Conservation (phyloP, 805 yeast genomes). For the Jamesozyma piceae region DNA sequence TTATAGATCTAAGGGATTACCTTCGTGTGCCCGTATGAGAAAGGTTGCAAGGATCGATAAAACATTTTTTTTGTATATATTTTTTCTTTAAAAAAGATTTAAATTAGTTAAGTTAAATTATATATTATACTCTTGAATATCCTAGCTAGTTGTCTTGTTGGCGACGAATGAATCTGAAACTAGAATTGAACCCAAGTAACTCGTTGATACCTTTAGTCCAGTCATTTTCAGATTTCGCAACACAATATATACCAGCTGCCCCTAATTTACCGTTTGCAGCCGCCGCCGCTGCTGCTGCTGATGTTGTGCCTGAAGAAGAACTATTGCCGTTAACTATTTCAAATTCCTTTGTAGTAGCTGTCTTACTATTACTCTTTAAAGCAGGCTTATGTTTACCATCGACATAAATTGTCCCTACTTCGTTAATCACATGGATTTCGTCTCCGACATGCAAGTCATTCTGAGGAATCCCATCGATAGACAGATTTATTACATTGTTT, state of each 20-base stretch:
- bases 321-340: neutral
- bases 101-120: no score
- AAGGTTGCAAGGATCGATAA: slow-evolving; percentile 43
- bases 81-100: no score
- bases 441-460: slow-evolving; percentile 64
- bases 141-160: slow-evolving; percentile 8
- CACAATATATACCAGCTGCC: slow-evolving; percentile 72
- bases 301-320: slow-evolving; percentile 12
- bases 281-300: slow-evolving; percentile 12
- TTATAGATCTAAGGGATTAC: slow-evolving; percentile 51
- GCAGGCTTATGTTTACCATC: slow-evolving; percentile 43
- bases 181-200: slow-evolving; percentile 77
- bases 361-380: slow-evolving; percentile 7
- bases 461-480: slow-evolving; percentile 79
- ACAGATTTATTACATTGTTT: slow-evolving; percentile 44
- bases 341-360: slow-evolving; percentile 8
- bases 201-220: slow-evolving; percentile 90
- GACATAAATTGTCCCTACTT: slow-evolving; percentile 49
- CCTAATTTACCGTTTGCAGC: neutral
- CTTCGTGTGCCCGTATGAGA: slow-evolving; percentile 74
- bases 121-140: no score
- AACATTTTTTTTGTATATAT: slow-evolving; percentile 25
- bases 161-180: slow-evolving; percentile 46
- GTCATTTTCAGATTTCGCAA: slow-evolving; percentile 72
- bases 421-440: slow-evolving; percentile 63